Conservation (phyloP, 2,329 filamentous ascomycete species). For the Aureobasidium sp. region DNA sequence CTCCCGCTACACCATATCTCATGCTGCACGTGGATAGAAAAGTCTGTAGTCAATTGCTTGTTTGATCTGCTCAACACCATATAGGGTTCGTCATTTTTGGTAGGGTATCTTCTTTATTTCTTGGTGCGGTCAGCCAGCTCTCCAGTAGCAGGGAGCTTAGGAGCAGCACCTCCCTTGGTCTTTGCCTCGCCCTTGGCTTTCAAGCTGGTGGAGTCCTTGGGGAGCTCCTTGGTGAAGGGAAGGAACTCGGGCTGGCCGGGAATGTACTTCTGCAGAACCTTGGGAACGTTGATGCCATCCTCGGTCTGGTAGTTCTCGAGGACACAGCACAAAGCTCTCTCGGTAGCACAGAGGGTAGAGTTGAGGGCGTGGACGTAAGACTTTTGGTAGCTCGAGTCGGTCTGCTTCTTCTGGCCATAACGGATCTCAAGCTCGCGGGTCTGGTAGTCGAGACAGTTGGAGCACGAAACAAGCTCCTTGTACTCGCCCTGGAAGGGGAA, state of each 20-base stretch:
- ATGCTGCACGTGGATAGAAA: not conserved
- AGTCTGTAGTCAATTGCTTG: not conserved
- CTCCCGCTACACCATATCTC: not conserved
- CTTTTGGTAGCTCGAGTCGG: conserved; percentile 67
- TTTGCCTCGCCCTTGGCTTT: conserved; percentile 41
- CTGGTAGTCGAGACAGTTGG: conserved; percentile 98
- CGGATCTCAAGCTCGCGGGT: conserved; percentile 88
- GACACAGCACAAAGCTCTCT: conserved; percentile 86
- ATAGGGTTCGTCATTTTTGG: not conserved
- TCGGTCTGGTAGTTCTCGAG: conserved; percentile 96
- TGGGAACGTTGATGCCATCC: conserved; percentile 73
- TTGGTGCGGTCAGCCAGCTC: conserved; percentile 19
- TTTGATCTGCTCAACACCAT: not conserved
- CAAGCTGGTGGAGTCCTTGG: conserved; percentile 63
- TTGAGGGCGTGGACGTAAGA: conserved; percentile 92
- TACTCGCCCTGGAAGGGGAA: conserved; percentile 96
- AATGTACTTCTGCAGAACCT: conserved; percentile 80
- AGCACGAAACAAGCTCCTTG: conserved; percentile 95
- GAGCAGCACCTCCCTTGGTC: conserved; percentile 24
- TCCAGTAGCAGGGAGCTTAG: conserved; percentile 18
- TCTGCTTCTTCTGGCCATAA: conserved; percentile 80
- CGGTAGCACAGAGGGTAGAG: conserved; percentile 82
- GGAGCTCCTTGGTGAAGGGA: conserved; percentile 77
- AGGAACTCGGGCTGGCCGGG: conserved; percentile 85
- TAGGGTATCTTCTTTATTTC: conserved; percentile 14